Evolutionary conservation across 495 filamentous ascomycete species (phyloP), one percentile per base, ranked within the genome.

Genomic region (Trichoderma virens): DNA sequence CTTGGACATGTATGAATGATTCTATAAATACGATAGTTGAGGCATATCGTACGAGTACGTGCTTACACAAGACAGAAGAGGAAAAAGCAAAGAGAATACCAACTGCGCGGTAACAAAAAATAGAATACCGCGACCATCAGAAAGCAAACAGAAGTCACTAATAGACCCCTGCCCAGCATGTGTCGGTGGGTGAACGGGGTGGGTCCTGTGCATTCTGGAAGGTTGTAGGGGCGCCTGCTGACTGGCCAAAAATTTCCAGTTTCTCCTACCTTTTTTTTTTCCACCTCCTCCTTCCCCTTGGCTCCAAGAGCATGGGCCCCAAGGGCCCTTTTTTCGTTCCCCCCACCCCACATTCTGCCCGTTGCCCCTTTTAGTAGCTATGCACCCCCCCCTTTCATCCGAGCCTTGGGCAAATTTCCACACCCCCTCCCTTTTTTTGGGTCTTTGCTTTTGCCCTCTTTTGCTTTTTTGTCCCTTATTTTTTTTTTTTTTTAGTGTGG

Each of bases 101-200:
- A n/a, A n/a, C n/a, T n/a, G n/a, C n/a, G n/a, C n/a, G n/a, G n/a
- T n/a, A n/a, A n/a, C n/a, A n/a, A n/a, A n/a, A n/a, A n/a, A n/a
- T n/a, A n/a, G n/a, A n/a, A n/a, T n/a, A n/a, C n/a, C n/a, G n/a
- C n/a, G n/a, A 41, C 6, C 38, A 16, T 2, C 38, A 41, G 38
- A 11, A 41, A 18, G 38, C 38, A 18, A 41, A 5, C 38, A 41
- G 38, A n/a, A 41, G 38, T 18, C 38, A n/a, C 45, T 20, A 51
- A 31, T 35, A 62, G 38, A 62, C 35, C 61, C 61, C 61, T 62
- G 61, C 45, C 61, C 20, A n/a, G 45, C 61, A 62, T 62, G 61
- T 43, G 61, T 43, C 31, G 28, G n/a, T 11, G n/a, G 2, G 51
- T 56, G 51, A n/a, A n/a, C 13, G 9, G 35, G 35, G 23, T 23